Base-by-base conservation (phyloP, 805 yeast genomes). In the Lachancea nothofagi region DNA sequence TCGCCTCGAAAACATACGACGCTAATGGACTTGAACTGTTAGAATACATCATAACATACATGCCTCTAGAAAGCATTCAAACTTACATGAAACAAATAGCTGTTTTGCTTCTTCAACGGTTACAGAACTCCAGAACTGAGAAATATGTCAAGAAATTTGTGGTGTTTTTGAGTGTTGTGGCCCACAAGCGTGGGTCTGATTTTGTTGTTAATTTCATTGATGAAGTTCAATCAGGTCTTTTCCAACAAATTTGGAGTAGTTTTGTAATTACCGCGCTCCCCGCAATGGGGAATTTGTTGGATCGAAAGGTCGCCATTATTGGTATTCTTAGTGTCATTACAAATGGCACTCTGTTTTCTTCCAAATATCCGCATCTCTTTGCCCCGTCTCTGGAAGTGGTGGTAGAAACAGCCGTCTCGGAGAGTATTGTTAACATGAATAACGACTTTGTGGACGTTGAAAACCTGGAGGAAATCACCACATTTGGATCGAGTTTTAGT, bases 401-500 rank as follows among this genome's bases (percentile, higher is more conserved):
- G 10, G 55, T 77, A 3, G 62, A 64, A 29, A 53, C 70, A 4
- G 45, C 62, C 5, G 47, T 62, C 6, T 61, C 66, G 4, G 65
- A 65, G 34, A 62, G 73, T 29, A 62, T 68, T 32, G 63, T 59
- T 8, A 61, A 62, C 32, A 43, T 61, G 28, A 67, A 60, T 14
- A 50, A 53, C n/a, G 66, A 69, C 29, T 67, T 61, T 35, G 46
- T 67, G 32, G 70, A 65, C 41, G 44, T 63, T 3, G 59, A 66
- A 29, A 82, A 80, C 48, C 51, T 74, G 22, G 88, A 83, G 38
- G 95, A 88, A 45, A 72, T 81, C 36, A 64, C 88, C 0, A 70
- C 93, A 2, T 93, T 89, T 62, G 97, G 97, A 2, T 81, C 96
- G 0, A 77, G 80, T 38, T 93, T 77, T 61, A 84, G 94, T 38